Evolutionary conservation across 805 yeast genomes (phyloP).

Genomic region (Yarrowia divulgata): DNA sequence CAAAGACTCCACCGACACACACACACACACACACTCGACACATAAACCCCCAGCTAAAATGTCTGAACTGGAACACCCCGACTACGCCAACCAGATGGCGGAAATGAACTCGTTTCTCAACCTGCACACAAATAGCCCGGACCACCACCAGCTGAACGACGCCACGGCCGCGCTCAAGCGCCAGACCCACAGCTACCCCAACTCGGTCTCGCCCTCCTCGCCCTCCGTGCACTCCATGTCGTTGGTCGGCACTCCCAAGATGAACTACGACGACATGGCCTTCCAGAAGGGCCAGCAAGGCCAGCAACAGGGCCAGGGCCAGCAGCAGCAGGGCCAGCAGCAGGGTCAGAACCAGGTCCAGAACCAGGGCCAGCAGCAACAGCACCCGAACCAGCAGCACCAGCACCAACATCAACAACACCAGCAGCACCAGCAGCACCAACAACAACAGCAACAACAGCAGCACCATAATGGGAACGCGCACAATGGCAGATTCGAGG

Average conservation of each 20-base stretch:
- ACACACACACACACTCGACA: background rate
- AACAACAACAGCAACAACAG: background rate
- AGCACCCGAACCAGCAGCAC: background rate
- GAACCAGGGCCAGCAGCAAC: background rate
- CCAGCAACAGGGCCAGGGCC: background rate
- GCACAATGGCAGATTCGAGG: slow-evolving; percentile 7
- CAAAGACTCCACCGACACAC: background rate
- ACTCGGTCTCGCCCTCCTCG: slow-evolving; percentile 32
- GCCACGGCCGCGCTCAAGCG: slow-evolving; percentile 9
- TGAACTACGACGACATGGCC: slow-evolving; percentile 25
- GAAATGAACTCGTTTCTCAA: slow-evolving; percentile 38
- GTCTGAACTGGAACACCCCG: slow-evolving; percentile 35
- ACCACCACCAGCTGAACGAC: slow-evolving; percentile 24
- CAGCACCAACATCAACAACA: background rate
- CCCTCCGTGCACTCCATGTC: slow-evolving; percentile 37
- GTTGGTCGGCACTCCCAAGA: slow-evolving; percentile 33
- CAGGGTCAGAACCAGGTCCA: background rate
- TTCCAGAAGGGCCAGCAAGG: slow-evolving; percentile 11
- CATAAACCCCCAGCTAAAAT: background rate
- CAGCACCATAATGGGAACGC: background rate
- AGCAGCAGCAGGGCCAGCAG: background rate
- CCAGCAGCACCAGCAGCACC: background rate
- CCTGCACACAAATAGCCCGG: slow-evolving; percentile 36
- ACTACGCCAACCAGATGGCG: slow-evolving; percentile 38
- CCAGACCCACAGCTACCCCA: slow-evolving; percentile 38